Base-by-base conservation (phyloP, 352 stramenopile species). In the Phytopythium cucurbitacearum region DNA sequence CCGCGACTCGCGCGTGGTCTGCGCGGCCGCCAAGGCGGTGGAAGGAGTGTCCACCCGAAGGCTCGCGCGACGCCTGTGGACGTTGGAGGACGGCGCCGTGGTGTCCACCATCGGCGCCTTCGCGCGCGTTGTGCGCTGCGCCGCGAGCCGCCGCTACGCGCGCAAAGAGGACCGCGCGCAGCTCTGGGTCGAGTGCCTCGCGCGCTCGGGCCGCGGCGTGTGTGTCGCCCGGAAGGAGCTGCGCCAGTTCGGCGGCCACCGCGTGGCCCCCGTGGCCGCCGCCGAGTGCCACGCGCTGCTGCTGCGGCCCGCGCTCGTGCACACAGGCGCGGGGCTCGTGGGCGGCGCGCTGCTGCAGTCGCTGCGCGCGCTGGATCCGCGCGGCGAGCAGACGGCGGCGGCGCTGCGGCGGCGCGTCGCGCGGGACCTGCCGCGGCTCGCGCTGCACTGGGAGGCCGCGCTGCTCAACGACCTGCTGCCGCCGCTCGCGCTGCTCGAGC, bases 201-300 rank as follows among this genome's bases (percentile, higher is more conserved):
- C 76, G 5, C 65, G 77, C 47, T 53, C 67, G 35, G 65, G 68
- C 7, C 45, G 64, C 43, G 65, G 76, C 41, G 43, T 80, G 13
- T 80, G 68, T 45, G 67, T 80, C 50, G 71, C 60, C 5, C 60
- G 65, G 37, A 77, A 76, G 43, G 67, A 80, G 46, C 58, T 80
- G 11, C 59, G 59, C 12, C 65, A 68, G n/a, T 78, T 77, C 40
- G 59, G 45, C 34, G 57, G 71, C 36, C 67, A 69, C 37, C 43
- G 50, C 7, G 54, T 56, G 8, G 58, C 61, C 9, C 57, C 69
- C 12, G 56, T 57, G 42, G 64, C 62, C 7, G 54, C 53, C 11
- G 65, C 57, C 8, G 68, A 77, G 43, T 74, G 64, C 39, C 64
- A 77, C 28, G 68, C 61, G 8, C 76, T 69, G 28, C 47, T 80